These are phyloP conservation scores for Botrytis sinoallii DNA, from an alignment of 2,329 filamentous ascomycete species.

Conservation along the genomic window DNA sequence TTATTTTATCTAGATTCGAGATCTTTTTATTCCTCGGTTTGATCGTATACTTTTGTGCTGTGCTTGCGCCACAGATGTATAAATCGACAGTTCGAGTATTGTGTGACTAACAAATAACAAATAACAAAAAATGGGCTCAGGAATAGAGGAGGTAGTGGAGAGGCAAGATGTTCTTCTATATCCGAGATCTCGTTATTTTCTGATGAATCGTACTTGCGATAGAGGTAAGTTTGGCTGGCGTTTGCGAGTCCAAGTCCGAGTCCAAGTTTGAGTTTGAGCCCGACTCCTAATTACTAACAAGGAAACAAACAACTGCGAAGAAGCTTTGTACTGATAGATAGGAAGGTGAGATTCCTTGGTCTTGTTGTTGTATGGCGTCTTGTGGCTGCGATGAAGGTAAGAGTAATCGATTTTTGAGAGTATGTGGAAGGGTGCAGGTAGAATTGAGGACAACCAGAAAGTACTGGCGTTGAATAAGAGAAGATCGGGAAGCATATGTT, in stretches of 20 bases:
- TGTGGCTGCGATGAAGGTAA: neutral
- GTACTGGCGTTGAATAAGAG: conserved; percentile 3
- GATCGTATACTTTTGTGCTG: neutral
- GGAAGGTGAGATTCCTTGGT: neutral
- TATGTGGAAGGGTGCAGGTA: neutral
- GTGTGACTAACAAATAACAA: neutral
- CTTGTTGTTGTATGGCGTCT: neutral
- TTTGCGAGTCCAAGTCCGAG: neutral
- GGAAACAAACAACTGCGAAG: neutral
- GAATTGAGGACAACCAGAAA: conserved; percentile 12
- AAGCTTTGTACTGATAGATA: neutral
- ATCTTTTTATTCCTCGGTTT: neutral
- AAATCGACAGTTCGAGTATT: conserved; percentile 12
- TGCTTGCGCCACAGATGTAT: neutral
- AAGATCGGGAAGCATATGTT: conserved; percentile 12
- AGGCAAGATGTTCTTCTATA: neutral
- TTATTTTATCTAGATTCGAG: conserved; percentile 13
- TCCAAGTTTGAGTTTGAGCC: neutral
- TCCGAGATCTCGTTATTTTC: neutral
- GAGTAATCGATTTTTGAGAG: neutral
- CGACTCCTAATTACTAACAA: neutral
- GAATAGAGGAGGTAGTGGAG: neutral
- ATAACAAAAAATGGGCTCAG: neutral
- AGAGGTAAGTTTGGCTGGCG: neutral
- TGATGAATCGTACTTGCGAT: neutral